phyloP scores from a whole-genome alignment of 1,284 basidiomycete species.

The Inonotus hispidus region DNA sequence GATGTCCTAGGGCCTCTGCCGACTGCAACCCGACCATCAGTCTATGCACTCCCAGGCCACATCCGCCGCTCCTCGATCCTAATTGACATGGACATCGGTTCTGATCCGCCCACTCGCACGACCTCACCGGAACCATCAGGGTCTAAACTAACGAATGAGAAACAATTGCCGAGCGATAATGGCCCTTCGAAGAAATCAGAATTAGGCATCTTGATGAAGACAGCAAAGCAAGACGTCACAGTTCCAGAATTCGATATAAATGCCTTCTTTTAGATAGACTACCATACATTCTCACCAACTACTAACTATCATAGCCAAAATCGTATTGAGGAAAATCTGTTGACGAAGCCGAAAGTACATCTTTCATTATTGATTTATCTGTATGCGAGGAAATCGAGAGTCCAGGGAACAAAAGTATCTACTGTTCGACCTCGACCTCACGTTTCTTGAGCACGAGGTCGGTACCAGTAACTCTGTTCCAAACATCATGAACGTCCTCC shows the following conservation, averaged over 20 bases:
- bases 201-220: constrained; percentile 77
- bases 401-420: constrained; percentile 23
- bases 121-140: constrained; percentile 39
- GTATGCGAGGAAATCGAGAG: constrained; percentile 19
- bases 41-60: constrained; percentile 49
- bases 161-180: constrained; percentile 46
- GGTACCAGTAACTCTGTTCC: constrained; percentile 76
- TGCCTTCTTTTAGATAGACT: constrained; percentile 65
- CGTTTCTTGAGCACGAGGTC: constrained; percentile 82
- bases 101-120: constrained; percentile 52
- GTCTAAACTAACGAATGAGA: constrained; percentile 21
- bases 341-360: constrained; percentile 6
- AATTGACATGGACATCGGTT: constrained; percentile 83
- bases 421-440: constrained; percentile 62
- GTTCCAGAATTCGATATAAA: constrained; percentile 85
- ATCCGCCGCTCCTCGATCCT: constrained; percentile 64
- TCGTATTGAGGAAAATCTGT: background rate
- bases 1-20: constrained; percentile 24
- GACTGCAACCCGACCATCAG: constrained; percentile 40
- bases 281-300: constrained; percentile 27
- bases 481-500: constrained; percentile 91
- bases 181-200: constrained; percentile 54
- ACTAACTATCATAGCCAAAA: background rate
- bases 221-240: constrained; percentile 80
- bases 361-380: constrained; percentile 14